These are phyloP conservation scores for Hymenoscyphus infarciens DNA, from an alignment of 2,329 filamentous ascomycete species.

Conservation along the genomic window DNA sequence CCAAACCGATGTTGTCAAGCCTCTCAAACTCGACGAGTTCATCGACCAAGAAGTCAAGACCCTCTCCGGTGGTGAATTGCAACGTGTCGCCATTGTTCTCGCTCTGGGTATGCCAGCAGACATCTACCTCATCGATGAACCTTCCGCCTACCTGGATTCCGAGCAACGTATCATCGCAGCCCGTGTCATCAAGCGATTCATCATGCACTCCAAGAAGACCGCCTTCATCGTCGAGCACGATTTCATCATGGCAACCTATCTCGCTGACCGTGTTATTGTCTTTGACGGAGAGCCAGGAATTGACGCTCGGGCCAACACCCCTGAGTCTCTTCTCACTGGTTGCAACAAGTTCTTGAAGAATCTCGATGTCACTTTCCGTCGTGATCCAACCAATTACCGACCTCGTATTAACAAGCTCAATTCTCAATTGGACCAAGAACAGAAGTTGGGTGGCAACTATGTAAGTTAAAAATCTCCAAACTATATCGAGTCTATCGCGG, in stretches of 20 bases:
- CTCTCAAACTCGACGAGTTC: slow-evolving; percentile 97
- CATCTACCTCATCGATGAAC: slow-evolving; percentile 98
- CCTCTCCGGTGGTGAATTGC: slow-evolving; percentile 97
- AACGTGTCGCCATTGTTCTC: slow-evolving; percentile 96
- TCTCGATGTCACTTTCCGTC: slow-evolving; percentile 96
- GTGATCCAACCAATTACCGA: slow-evolving; percentile 92
- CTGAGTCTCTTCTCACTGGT: slow-evolving; percentile 84
- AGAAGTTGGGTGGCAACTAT: slow-evolving; percentile 91
- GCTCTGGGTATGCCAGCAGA: slow-evolving; percentile 94
- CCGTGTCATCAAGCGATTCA: slow-evolving; percentile 98
- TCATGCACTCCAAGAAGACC: slow-evolving; percentile 99
- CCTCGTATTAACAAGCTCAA: slow-evolving; percentile 98
- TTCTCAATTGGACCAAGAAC: slow-evolving; percentile 95
- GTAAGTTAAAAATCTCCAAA: slow-evolving; percentile 50
- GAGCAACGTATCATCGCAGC: slow-evolving; percentile 98
- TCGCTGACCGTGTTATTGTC: slow-evolving; percentile 92
- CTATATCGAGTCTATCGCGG: neutral
- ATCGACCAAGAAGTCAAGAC: slow-evolving; percentile 99
- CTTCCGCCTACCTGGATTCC: slow-evolving; percentile 94
- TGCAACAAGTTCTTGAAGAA: slow-evolving; percentile 98
- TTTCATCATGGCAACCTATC: slow-evolving; percentile 87
- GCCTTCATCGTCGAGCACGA: slow-evolving; percentile 99
- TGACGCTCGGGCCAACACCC: slow-evolving; percentile 80
- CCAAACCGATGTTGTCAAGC: slow-evolving; percentile 99
- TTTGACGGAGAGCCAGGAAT: slow-evolving; percentile 94